Conservation (phyloP, 2,329 filamentous ascomycete species). For the Botrytis porri region DNA sequence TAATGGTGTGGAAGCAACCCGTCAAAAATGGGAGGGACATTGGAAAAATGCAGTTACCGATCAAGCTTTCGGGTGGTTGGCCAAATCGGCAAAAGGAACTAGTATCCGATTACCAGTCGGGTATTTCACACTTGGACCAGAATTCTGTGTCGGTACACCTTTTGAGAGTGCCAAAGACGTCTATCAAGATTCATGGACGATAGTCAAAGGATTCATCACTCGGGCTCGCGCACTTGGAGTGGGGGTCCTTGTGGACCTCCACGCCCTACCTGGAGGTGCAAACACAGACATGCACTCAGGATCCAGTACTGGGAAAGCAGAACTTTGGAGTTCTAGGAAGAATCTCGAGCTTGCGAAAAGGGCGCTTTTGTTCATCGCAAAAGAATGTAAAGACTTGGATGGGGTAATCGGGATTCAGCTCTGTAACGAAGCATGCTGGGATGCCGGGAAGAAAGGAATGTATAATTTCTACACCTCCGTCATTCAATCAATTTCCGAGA, state of each 20-base stretch:
- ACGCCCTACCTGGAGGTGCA: conserved; percentile 57
- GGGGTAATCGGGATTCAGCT: conserved; percentile 56
- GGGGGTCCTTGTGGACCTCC: conserved; percentile 56
- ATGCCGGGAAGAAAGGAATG: conserved; percentile 47
- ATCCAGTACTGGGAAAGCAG: conserved; percentile 49
- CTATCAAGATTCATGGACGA: conserved; percentile 53
- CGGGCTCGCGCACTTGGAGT: conserved; percentile 46
- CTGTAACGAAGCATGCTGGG: conserved; percentile 53
- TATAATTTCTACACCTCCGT: conserved; percentile 56
- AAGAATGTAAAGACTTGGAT: conserved; percentile 41
- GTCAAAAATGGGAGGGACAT: conserved; percentile 50
- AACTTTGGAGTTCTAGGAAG: conserved; percentile 47
- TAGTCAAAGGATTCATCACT: conserved; percentile 47
- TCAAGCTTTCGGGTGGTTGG: conserved; percentile 52
- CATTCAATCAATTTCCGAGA: conserved; percentile 44
- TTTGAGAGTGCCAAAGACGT: conserved; percentile 48
- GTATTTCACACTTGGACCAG: conserved; percentile 53
- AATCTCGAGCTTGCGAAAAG: conserved; percentile 47
- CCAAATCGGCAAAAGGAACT: conserved; percentile 51
- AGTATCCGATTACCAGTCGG: conserved; percentile 59
- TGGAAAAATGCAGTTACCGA: conserved; percentile 52
- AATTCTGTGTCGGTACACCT: conserved; percentile 49
- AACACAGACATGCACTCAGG: conserved; percentile 56
- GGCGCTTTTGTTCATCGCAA: conserved; percentile 50
- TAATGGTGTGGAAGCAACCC: conserved; percentile 32